Evolutionary conservation across 805 yeast genomes (phyloP), one percentile per base, ranked within the genome.

Genomic region (Suhomyces kilbournensis): DNA sequence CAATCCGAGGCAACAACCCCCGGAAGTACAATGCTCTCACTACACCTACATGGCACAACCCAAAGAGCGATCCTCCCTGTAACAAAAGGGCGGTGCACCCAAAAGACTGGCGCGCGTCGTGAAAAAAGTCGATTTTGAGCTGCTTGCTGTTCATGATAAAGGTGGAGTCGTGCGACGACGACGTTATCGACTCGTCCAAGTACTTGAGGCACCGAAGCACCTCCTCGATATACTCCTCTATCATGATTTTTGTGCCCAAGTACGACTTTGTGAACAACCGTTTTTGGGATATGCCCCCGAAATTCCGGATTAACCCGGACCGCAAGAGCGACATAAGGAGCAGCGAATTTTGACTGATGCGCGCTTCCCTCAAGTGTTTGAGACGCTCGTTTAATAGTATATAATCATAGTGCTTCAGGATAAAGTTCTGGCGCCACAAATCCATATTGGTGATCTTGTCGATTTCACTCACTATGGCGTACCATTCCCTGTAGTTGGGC

Each of bases 41-140:
- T 1, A 92, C 97, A 1, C 99, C 99, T 34, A 94, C 65, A 67
- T 94, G 99, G 61, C 96, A 92, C 55, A 94, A 72, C 0, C 99
- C 98, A 71, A 93, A 94, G 20, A 94, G 71, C 0, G 97, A 88
- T 2, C 99, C 98, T 26, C 99, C 99, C 69, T 94, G 97, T 23
- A 94, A 73, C 38, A 93, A 82, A 52, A 94, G 74, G 0, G 97
- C 97, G 0, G 98, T 90, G 46, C 90, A 82, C 0, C 99, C 99
- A 66, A 88, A 82, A 0, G 96, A 85, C 65, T 90, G 91, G 60
- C 89, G 81, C 15, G 89, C 90, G 70, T 86, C 97, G 65, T 84
- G 94, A 71, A 86, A 91, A 67, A 88, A 90, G 68, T 81, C 91
- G 56, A 81, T 76, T 61, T 80, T 88, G 66, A 76, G 72, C 71